Conservation (phyloP, 2,329 filamentous ascomycete genomes). For the Stachybotrys elegans region DNA sequence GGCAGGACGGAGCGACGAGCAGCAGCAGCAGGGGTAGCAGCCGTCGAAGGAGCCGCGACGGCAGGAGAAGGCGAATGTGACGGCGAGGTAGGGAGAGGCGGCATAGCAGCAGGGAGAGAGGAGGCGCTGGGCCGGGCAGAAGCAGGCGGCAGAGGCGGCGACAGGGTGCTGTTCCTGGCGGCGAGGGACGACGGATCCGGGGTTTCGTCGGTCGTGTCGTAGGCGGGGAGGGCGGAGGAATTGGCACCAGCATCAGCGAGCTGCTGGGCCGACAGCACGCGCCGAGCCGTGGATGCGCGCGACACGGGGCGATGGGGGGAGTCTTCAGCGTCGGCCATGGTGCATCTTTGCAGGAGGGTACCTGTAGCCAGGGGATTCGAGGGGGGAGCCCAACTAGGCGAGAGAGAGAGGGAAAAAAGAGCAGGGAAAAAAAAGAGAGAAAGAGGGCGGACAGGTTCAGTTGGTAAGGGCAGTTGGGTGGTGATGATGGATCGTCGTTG, state of each 20-base stretch:
- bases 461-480: too few species aligned
- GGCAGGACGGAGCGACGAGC: constrained; percentile 12
- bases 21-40: background rate
- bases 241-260: constrained; percentile 11
- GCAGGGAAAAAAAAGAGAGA: too few species aligned
- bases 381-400: too few species aligned
- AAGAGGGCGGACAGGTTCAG: too few species aligned
- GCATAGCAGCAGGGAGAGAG: too few species aligned
- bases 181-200: constrained; percentile 9
- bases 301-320: constrained; percentile 11
- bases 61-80: too few species aligned
- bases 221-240: constrained; percentile 8
- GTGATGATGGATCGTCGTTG: too few species aligned
- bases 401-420: too few species aligned
- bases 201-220: constrained; percentile 11
- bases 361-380: too few species aligned
- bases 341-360: too few species aligned
- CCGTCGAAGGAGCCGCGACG: background rate
- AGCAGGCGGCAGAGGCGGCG: background rate
- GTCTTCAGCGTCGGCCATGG: background rate
- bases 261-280: constrained; percentile 15
- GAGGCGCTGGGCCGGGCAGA: too few species aligned
- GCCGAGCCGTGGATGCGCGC: constrained; percentile 19
- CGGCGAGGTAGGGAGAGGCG: too few species aligned
- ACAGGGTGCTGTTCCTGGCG: background rate